Evolutionary conservation across 2,329 filamentous ascomycete genomes (phyloP).

Genomic region (Botryosphaeria dothidea): DNA sequence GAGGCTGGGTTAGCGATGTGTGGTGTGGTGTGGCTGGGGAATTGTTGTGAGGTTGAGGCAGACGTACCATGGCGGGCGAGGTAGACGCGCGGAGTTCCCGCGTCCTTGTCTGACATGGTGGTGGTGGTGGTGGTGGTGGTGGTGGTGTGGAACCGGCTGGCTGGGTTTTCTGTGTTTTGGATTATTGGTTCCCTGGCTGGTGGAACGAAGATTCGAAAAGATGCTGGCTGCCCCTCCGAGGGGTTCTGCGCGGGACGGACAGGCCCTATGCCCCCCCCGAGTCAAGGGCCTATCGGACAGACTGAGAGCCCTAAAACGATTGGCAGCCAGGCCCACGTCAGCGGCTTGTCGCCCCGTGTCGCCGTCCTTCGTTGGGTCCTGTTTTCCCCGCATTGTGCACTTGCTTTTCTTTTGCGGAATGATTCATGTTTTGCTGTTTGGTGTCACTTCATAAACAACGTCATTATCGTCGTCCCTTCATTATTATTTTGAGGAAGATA

Average conservation of each 20-base stretch:
- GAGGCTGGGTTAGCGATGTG: conserved; percentile 65
- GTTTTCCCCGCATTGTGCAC: background rate
- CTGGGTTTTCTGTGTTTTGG: background rate
- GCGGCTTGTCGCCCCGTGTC: background rate
- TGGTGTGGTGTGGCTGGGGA: conserved; percentile 48
- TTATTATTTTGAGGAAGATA: background rate
- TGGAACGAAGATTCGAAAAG: background rate
- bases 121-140: background rate
- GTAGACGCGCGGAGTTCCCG: conserved; percentile 27
- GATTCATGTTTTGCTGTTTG: background rate
- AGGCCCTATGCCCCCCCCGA: background rate
- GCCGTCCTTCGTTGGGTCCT: background rate
- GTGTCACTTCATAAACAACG: background rate
- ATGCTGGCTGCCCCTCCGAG: background rate
- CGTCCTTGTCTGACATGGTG: conserved; percentile 27
- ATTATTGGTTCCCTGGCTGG: background rate
- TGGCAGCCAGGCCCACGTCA: background rate
- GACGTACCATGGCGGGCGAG: conserved; percentile 27
- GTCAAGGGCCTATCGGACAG: background rate
- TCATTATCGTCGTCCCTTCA: background rate
- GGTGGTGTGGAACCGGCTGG: background rate
- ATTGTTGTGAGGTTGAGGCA: background rate
- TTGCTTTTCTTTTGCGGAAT: background rate
- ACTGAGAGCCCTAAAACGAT: background rate
- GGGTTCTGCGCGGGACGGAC: background rate